Evolutionary conservation across 768 basidiomycete genomes (phyloP).

Genomic region (Xerocomus spinulosus): DNA sequence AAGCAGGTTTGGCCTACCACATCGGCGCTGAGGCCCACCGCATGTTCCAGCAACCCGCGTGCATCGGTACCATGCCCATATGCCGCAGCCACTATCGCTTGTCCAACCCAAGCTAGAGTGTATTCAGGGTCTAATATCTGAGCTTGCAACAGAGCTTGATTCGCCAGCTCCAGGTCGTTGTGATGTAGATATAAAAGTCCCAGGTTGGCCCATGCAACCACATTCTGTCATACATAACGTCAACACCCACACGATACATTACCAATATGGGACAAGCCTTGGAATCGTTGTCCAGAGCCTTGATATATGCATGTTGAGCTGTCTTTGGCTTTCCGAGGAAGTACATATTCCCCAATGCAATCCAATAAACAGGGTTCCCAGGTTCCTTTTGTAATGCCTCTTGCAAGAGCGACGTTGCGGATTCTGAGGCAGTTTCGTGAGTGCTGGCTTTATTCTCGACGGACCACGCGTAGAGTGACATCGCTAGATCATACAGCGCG

Average conservation of each 20-base stretch:
- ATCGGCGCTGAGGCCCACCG: conserved; percentile 51
- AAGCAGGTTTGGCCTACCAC: conserved; percentile 43
- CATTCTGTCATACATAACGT: conserved; percentile 45
- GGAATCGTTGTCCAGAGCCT: conserved; percentile 76
- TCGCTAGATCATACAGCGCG: conserved; percentile 71
- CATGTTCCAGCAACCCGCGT: conserved; percentile 67
- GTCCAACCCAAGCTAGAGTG: conserved; percentile 86
- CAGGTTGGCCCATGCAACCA: conserved; percentile 77
- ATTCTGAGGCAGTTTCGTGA: conserved; percentile 32
- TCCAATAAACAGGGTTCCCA: conserved; percentile 73
- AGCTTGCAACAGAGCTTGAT: conserved; percentile 79
- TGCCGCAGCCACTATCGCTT: conserved; percentile 63
- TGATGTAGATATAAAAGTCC: conserved; percentile 83
- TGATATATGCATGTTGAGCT: conserved; percentile 90
- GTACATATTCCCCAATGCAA: conserved; percentile 69
- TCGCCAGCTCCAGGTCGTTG: conserved; percentile 75
- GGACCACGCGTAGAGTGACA: conserved; percentile 52
- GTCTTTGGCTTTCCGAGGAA: conserved; percentile 63
- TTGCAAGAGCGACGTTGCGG: conserved; percentile 53
- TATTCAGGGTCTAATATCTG: conserved; percentile 92
- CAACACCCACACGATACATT: neutral
- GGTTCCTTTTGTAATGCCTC: conserved; percentile 73
- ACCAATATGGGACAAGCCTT: conserved; percentile 52
- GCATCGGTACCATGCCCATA: conserved; percentile 61
- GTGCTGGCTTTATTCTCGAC: conserved; percentile 22